Conservation (phyloP, 2,329 filamentous ascomycete genomes). For the Penicillium italicum region DNA sequence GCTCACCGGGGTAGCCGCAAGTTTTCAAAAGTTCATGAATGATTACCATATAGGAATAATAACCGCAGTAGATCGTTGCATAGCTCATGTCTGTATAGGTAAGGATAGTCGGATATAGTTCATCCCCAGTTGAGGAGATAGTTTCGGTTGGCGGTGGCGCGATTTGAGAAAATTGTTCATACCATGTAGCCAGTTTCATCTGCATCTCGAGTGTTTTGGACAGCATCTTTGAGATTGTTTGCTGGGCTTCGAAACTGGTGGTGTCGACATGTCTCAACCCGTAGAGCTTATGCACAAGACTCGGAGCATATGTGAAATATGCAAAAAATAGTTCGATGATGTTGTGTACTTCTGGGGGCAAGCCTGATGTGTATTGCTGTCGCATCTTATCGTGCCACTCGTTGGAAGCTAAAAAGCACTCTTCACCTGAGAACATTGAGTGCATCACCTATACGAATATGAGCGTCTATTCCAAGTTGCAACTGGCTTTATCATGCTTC, state of each 20-base stretch:
- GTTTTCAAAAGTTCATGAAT: conserved; percentile 25
- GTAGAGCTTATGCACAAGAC: conserved; percentile 27
- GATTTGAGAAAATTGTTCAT: conserved; percentile 17
- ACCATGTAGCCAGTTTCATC: conserved; percentile 21
- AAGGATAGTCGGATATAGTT: conserved; percentile 21
- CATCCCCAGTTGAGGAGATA: conserved; percentile 18
- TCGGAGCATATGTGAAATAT: conserved; percentile 26
- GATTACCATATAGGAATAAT: conserved; percentile 29
- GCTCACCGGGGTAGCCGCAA: conserved; percentile 23
- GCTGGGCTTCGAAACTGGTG: conserved; percentile 6
- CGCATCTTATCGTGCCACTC: conserved; percentile 29
- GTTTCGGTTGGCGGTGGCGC: conserved; percentile 20
- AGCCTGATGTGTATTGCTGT: conserved; percentile 16
- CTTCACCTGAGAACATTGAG: conserved; percentile 28
- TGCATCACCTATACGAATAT: conserved; percentile 26
- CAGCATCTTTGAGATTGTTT: conserved; percentile 15
- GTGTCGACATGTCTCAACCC: conserved; percentile 18
- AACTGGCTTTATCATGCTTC: not conserved
- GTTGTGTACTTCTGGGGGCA: conserved; percentile 15
- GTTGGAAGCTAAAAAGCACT: conserved; percentile 25
- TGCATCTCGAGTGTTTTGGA: conserved; percentile 21
- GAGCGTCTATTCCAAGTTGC: not conserved
- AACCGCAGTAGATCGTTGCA: conserved; percentile 24
- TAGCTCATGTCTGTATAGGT: conserved; percentile 21
- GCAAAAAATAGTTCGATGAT: conserved; percentile 28